Percentiles rank a stretch among this genome's conserved stretches.
phyloP scores from a whole-genome alignment of 2,329 filamentous ascomycete genomes.

The Penicillium fuscoglaucum region DNA sequence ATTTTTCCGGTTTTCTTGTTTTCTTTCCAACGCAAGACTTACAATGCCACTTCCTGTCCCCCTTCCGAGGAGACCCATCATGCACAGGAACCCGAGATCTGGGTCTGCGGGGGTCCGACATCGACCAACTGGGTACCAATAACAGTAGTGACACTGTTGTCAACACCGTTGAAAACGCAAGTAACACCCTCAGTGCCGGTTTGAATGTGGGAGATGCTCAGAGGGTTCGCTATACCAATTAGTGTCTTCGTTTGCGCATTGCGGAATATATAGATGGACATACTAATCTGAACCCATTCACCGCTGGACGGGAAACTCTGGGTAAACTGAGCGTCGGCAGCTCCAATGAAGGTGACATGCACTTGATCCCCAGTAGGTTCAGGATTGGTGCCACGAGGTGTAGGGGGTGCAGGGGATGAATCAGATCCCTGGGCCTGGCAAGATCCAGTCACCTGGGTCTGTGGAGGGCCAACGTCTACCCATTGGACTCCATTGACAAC shows the following conservation, averaged over 20 bases:
- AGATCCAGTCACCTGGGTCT: slow-evolving; percentile 25
- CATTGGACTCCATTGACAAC: slow-evolving; percentile 21
- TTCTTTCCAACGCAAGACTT: background rate
- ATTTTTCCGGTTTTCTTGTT: background rate
- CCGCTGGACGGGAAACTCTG: slow-evolving; percentile 1
- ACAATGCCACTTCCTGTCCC: background rate
- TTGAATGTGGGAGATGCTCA: slow-evolving; percentile 20
- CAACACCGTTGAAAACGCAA: slow-evolving; percentile 16
- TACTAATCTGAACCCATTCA: slow-evolving; percentile 12
- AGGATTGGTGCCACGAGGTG: background rate
- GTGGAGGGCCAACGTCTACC: slow-evolving; percentile 32
- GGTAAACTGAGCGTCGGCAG: slow-evolving; percentile 4
- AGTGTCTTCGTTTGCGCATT: background rate
- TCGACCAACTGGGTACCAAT: slow-evolving; percentile 11
- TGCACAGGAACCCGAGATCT: slow-evolving; percentile 7
- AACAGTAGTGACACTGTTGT: slow-evolving; percentile 14
- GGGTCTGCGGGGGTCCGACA: slow-evolving; percentile 19
- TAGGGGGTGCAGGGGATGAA: background rate
- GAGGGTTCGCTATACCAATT: slow-evolving; percentile 10
- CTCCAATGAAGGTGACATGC: slow-evolving; percentile 7
- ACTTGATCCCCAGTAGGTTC: background rate
- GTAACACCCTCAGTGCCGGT: background rate
- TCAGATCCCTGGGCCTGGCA: background rate
- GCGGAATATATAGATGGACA: background rate
- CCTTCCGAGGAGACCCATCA: background rate